phyloP scores from a whole-genome alignment of 1,139 yeast genomes.

The Saccharomycopsis phalli region DNA sequence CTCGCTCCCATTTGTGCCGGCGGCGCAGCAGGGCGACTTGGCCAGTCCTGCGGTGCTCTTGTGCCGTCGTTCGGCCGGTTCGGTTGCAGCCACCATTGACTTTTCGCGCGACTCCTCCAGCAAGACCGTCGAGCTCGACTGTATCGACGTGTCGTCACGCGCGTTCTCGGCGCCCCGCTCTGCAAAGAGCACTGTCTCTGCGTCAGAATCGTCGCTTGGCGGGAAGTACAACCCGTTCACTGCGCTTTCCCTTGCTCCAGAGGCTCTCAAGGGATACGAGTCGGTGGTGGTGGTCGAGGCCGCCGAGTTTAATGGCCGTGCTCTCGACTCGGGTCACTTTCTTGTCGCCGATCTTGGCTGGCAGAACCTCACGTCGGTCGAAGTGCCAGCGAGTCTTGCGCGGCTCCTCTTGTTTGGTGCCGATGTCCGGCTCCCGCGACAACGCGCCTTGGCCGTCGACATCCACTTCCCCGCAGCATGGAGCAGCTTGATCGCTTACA shows the following conservation, averaged over 20 bases:
- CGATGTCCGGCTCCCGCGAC: constrained; percentile 31
- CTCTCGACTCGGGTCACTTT: constrained; percentile 31
- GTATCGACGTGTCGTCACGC: constrained; percentile 35
- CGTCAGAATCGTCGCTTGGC: constrained; percentile 45
- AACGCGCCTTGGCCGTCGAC: constrained; percentile 39
- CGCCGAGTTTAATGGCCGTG: constrained; percentile 21
- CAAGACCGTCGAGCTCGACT: constrained; percentile 29
- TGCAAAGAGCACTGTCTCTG: constrained; percentile 24
- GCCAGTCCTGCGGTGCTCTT: constrained; percentile 19
- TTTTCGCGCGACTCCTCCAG: constrained; percentile 24
- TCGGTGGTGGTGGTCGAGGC: constrained; percentile 39
- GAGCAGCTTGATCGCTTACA: constrained; percentile 56
- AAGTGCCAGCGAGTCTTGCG: constrained; percentile 11
- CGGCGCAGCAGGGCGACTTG: constrained; percentile 24
- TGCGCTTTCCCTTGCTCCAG: constrained; percentile 34
- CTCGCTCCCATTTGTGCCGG: constrained; percentile 21
- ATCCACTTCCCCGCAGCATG: constrained; percentile 47
- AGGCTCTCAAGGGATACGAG: constrained; percentile 35
- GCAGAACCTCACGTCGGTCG: constrained; percentile 2
- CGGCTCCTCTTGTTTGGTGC: constrained; percentile 24
- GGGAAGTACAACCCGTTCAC: constrained; percentile 40
- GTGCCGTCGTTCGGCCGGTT: constrained; percentile 6
- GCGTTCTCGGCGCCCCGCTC: constrained; percentile 41
- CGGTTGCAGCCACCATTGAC: constrained; percentile 22
- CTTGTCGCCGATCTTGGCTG: constrained; percentile 29